Evolutionary conservation across 2,329 filamentous ascomycete species (phyloP).

Genomic region (Paracamarosporium sp.): DNA sequence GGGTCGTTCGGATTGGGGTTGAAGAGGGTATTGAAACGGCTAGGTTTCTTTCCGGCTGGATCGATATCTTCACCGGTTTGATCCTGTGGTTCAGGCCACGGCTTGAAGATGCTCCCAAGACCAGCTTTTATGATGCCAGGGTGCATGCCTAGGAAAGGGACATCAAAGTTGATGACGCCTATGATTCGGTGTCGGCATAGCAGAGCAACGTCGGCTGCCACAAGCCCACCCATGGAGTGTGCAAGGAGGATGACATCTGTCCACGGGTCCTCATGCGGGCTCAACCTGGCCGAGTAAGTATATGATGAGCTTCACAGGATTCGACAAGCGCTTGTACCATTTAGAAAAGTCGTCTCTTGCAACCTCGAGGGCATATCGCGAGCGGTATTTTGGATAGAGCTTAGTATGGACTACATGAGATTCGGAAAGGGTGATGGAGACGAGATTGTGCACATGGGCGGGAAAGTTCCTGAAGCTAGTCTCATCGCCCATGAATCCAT

Average conservation of each 20-base stretch:
- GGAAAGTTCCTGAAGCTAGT: slow-evolving; percentile 89
- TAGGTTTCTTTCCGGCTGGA: slow-evolving; percentile 26
- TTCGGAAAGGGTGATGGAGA: slow-evolving; percentile 70
- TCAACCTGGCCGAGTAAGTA: slow-evolving; percentile 60
- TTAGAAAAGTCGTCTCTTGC: slow-evolving; percentile 82
- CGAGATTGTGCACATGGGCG: slow-evolving; percentile 79
- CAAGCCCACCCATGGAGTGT: slow-evolving; percentile 87
- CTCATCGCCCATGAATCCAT: slow-evolving; percentile 90
- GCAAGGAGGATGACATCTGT: slow-evolving; percentile 85
- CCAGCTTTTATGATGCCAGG: slow-evolving; percentile 86
- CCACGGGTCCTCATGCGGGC: slow-evolving; percentile 73
- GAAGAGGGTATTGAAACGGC: slow-evolving; percentile 45
- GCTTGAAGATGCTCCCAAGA: slow-evolving; percentile 76
- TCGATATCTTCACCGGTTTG: slow-evolving; percentile 15
- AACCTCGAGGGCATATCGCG: slow-evolving; percentile 72
- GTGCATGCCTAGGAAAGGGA: slow-evolving; percentile 87
- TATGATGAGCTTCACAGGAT: background rate
- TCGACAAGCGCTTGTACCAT: slow-evolving; percentile 60
- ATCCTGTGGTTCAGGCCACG: slow-evolving; percentile 44
- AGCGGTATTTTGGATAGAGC: slow-evolving; percentile 81
- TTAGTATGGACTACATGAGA: slow-evolving; percentile 87
- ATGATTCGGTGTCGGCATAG: slow-evolving; percentile 79
- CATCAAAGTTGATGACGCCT: slow-evolving; percentile 82
- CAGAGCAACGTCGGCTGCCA: slow-evolving; percentile 80
- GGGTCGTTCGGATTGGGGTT: slow-evolving; percentile 56